Percentiles rank a stretch among this genome's conserved stretches.
phyloP scores from a whole-genome alignment of 2,329 filamentous ascomycete genomes.

The Fusarium scirpi region DNA sequence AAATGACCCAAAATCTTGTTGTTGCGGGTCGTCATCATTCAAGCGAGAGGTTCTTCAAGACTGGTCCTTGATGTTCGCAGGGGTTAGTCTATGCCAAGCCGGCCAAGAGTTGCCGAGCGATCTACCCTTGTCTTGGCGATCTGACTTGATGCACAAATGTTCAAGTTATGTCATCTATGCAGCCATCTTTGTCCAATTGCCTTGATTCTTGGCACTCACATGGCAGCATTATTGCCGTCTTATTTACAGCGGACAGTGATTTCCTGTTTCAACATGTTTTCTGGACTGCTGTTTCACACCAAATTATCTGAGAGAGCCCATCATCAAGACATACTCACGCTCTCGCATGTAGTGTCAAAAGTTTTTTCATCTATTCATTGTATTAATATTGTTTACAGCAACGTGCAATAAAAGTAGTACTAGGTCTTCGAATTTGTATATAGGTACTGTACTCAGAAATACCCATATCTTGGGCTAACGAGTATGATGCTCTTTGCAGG shows the following conservation, averaged over 20 bases:
- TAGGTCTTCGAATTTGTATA: slow-evolving; percentile 7
- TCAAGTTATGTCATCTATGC: slow-evolving; percentile 30
- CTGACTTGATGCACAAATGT: slow-evolving; percentile 8
- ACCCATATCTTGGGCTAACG: neutral
- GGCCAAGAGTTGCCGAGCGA: slow-evolving; percentile 44
- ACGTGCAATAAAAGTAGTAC: neutral
- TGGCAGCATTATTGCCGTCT: neutral
- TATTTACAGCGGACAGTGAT: slow-evolving; percentile 3
- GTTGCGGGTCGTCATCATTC: slow-evolving; percentile 21
- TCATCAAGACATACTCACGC: neutral
- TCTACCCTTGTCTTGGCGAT: slow-evolving; percentile 40
- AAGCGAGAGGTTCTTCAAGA: neutral
- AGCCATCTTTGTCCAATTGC: slow-evolving; percentile 19
- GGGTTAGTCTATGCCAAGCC: slow-evolving; percentile 39
- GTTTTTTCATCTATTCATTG: neutral
- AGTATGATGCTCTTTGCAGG: slow-evolving; percentile 1
- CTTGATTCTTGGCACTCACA: slow-evolving; percentile 11
- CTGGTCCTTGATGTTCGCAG: slow-evolving; percentile 11
- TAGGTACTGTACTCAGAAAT: slow-evolving; percentile 2
- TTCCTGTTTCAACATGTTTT: neutral
- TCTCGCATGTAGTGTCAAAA: neutral
- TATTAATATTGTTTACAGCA: neutral
- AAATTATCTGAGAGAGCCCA: neutral
- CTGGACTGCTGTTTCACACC: neutral
- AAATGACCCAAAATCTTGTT: slow-evolving; percentile 1